A percentile compares a stretch with the other conserved stretches of the same genome.
Evolutionary conservation across 1,284 basidiomycete genomes (phyloP).

Genomic region (Ustilago trichophora): DNA sequence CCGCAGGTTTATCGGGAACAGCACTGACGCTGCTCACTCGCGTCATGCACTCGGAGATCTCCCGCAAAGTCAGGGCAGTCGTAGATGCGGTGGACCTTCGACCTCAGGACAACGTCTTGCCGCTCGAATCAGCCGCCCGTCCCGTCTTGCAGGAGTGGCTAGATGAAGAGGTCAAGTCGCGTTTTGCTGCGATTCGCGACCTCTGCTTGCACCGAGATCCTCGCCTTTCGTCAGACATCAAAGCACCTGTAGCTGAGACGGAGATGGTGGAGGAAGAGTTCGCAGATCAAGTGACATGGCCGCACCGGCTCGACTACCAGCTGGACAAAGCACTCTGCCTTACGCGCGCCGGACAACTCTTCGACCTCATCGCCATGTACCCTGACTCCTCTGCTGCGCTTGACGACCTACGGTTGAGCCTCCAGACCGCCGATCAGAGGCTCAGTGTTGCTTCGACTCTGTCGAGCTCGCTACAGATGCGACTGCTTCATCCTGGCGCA

Average conservation of each 20-base stretch:
- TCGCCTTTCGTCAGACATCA: background rate
- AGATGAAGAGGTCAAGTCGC: conserved; percentile 29
- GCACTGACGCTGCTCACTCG: conserved; percentile 28
- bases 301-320: conserved; percentile 42
- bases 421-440: conserved; percentile 40
- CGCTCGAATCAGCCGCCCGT: conserved; percentile 32
- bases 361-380: conserved; percentile 93
- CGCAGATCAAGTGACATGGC: conserved; percentile 17
- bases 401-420: conserved; percentile 80
- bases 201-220: conserved; percentile 6
- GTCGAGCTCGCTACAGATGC: conserved; percentile 69
- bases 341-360: conserved; percentile 73
- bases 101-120: conserved; percentile 19
- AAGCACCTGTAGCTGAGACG: too few relatives aligned
- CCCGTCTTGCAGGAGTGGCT: conserved; percentile 34
- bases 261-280: background rate
- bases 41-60: conserved; percentile 30
- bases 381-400: conserved; percentile 86
- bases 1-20: conserved; percentile 15
- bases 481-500: conserved; percentile 92
- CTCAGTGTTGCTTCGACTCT: conserved; percentile 76
- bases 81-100: conserved; percentile 22
- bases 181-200: conserved; percentile 27
- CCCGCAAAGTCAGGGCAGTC: conserved; percentile 29
- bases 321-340: conserved; percentile 49